Conservation (phyloP, 208 protist species). For the Crithidia fasciculata region DNA sequence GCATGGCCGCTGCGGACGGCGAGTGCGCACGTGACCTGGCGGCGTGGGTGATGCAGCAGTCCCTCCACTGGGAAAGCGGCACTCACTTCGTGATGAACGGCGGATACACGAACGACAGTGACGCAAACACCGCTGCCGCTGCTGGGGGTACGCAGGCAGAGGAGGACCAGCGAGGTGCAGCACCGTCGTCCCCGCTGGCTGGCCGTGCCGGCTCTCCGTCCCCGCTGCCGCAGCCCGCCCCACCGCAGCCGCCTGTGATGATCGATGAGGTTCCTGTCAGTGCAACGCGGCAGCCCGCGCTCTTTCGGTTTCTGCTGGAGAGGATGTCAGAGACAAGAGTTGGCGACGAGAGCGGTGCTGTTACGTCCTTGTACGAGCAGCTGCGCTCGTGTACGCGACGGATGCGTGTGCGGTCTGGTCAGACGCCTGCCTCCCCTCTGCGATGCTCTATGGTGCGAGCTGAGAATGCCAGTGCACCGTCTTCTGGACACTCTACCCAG, state of each 20-base stretch:
- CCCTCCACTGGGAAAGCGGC: conserved; percentile 27
- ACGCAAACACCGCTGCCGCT: not conserved
- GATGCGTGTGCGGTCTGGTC: too few relatives aligned
- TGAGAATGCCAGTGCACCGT: too few relatives aligned
- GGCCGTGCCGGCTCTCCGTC: conserved; percentile 17
- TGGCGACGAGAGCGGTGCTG: not conserved
- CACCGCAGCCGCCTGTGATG: conserved; percentile 15
- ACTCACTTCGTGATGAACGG: conserved; percentile 18
- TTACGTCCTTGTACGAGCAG: conserved; percentile 5
- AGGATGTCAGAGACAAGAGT: not conserved
- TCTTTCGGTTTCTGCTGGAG: conserved; percentile 10
- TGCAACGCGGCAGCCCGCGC: conserved; percentile 28
- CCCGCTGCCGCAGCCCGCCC: conserved; percentile 11
- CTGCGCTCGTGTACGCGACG: not conserved
- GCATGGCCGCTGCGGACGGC: conserved; percentile 35
- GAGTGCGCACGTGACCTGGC: conserved; percentile 52
- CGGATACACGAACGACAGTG: not conserved
- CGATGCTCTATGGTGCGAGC: too few relatives aligned
- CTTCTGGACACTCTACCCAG: too few relatives aligned
- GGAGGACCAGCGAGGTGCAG: conserved; percentile 2
- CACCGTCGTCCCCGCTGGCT: conserved; percentile 2
- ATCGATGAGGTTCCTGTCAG: conserved; percentile 38
- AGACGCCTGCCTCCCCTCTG: too few relatives aligned
- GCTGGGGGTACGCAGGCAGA: conserved; percentile 5
- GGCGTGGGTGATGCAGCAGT: conserved; percentile 64